Percentiles rank a stretch among this genome's conserved stretches.
Evolutionary conservation across 805 yeast species (phyloP).

Genomic region (Candida awuae): DNA sequence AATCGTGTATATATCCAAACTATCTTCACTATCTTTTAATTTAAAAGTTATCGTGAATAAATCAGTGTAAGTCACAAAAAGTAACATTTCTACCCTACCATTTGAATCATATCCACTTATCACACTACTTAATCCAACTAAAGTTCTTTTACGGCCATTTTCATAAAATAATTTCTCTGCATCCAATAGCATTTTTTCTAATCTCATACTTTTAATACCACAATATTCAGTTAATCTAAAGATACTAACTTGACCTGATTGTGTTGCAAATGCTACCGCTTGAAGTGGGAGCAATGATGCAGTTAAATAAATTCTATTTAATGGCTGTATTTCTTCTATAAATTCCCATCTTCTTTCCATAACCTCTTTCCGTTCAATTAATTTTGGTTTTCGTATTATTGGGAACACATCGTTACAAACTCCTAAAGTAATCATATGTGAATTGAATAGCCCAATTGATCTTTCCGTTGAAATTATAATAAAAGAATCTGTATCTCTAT

Average conservation of each 20-base stretch:
- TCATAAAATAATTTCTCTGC: conserved; percentile 15
- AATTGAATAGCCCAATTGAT: conserved; percentile 5
- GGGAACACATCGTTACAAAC: conserved; percentile 7
- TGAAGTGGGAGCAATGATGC: conserved; percentile 33
- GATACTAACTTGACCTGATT: conserved; percentile 35
- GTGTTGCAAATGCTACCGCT: conserved; percentile 36
- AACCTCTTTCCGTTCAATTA: neutral
- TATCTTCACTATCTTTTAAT: neutral
- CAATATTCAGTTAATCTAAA: conserved; percentile 36
- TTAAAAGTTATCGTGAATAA: neutral
- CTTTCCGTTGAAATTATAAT: neutral
- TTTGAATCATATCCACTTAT: conserved; percentile 6
- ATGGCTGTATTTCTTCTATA: conserved; percentile 13
- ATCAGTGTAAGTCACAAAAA: conserved; percentile 3
- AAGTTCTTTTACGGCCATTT: conserved; percentile 17
- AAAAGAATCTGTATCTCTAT: neutral
- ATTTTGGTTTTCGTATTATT: neutral
- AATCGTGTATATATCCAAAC: neutral
- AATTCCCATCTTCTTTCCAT: too few relatives aligned
- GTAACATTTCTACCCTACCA: conserved; percentile 8
- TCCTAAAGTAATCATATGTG: conserved; percentile 2
- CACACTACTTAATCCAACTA: conserved; percentile 18
- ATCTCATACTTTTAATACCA: conserved; percentile 35
- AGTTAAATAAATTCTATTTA: conserved; percentile 25
- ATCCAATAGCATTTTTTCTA: conserved; percentile 36